phyloP scores from a whole-genome alignment of 768 basidiomycete genomes.

The Rhodosporidiobolus odoratus region DNA sequence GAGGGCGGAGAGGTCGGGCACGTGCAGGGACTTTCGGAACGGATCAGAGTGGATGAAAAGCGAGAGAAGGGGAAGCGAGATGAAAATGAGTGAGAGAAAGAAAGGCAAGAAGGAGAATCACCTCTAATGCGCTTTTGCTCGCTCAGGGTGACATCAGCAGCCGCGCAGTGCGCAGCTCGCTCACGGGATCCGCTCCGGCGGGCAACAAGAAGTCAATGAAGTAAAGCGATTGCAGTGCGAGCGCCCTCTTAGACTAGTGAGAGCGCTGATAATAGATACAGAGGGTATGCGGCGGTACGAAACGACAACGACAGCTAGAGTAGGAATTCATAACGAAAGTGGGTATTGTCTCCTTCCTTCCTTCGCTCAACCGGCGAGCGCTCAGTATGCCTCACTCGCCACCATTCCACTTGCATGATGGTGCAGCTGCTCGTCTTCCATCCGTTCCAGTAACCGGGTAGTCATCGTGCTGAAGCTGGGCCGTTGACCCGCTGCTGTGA shows the following conservation, averaged over 20 bases:
- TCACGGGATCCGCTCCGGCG: no score
- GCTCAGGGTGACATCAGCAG: no score
- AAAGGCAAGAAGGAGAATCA: no score
- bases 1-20: not conserved
- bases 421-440: slow-evolving; percentile 10
- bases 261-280: no score
- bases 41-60: not conserved
- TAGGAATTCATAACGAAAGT: not conserved
- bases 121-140: no score
- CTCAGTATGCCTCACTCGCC: not conserved
- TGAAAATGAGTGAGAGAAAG: no score
- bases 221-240: no score
- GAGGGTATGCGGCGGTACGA: no score
- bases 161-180: no score
- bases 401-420: slow-evolving; percentile 5
- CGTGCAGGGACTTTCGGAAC: not conserved
- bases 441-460: slow-evolving; percentile 6
- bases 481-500: not conserved
- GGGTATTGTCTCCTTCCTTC: not conserved
- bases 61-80: not conserved
- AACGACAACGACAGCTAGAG: not conserved
- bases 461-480: slow-evolving; percentile 23
- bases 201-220: no score
- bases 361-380: not conserved
- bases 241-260: no score